Percentiles rank a stretch among this genome's conserved stretches.
Conservation (phyloP, 208 protist species). For the Wallacemonas sp. region DNA sequence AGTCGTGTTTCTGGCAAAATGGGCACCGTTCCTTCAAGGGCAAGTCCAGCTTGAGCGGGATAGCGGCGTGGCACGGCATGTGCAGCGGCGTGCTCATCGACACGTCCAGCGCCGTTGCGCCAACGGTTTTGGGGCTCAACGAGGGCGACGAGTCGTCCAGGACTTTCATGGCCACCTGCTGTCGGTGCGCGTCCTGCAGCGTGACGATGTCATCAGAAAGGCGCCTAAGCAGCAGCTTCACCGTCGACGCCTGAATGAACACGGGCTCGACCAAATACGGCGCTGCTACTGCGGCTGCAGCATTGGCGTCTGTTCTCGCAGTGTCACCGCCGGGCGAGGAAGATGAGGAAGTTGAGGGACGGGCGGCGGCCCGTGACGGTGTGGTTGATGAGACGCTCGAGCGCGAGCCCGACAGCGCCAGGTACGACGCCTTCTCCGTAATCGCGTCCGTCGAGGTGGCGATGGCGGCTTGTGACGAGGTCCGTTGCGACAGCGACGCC, state of each 20-base stretch:
- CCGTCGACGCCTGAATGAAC: conserved; percentile 13
- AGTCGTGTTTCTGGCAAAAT: conserved; percentile 60
- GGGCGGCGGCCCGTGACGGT: too few species aligned
- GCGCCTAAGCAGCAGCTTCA: conserved; percentile 21
- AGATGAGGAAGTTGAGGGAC: too few species aligned
- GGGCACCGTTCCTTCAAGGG: conserved; percentile 39
- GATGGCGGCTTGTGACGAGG: not conserved
- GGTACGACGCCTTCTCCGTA: not conserved
- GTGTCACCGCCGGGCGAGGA: too few species aligned
- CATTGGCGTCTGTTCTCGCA: too few species aligned
- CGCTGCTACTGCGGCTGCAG: not conserved
- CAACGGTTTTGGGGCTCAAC: conserved; percentile 10
- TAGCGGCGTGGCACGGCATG: conserved; percentile 6
- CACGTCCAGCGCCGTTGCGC: conserved; percentile 1
- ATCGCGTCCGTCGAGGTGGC: not conserved
- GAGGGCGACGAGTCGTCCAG: conserved; percentile 8
- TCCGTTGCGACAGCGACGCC: not conserved
- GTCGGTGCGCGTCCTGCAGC: conserved; percentile 2
- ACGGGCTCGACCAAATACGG: conserved; percentile 18
- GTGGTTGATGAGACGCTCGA: too few species aligned
- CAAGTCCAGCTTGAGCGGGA: conserved; percentile 44
- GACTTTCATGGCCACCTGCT: conserved; percentile 10
- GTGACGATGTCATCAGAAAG: conserved; percentile 17
- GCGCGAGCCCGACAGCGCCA: not conserved
- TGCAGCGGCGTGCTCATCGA: conserved; percentile 2